Evolutionary conservation across 345 rosid species (phyloP).

Genomic region (Gossypium australe): DNA sequence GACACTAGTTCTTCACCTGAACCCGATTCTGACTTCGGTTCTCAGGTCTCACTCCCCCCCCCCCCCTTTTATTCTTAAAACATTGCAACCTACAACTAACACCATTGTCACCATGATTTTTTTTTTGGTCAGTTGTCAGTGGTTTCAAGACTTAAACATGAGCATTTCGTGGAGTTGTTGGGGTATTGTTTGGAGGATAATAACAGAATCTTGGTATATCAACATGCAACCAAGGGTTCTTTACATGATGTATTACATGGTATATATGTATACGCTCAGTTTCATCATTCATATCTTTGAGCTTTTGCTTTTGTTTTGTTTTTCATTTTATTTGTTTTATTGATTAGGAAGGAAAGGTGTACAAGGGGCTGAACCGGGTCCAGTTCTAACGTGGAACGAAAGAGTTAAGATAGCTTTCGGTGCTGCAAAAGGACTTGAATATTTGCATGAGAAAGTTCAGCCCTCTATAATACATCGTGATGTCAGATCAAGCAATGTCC

Average conservation of each 20-base stretch:
- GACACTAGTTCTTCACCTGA: slow-evolving; percentile 73
- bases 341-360: slow-evolving; percentile 84
- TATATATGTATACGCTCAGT: slow-evolving; percentile 8
- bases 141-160: slow-evolving; percentile 84
- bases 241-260: slow-evolving; percentile 94
- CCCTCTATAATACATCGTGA: slow-evolving; percentile 92
- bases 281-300: not conserved
- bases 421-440: slow-evolving; percentile 95
- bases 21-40: slow-evolving; percentile 73
- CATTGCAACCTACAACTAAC: not conserved
- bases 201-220: slow-evolving; percentile 66
- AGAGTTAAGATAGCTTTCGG: slow-evolving; percentile 87
- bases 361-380: slow-evolving; percentile 95
- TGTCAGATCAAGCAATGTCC: slow-evolving; percentile 92
- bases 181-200: slow-evolving; percentile 83
- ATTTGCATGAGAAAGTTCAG: slow-evolving; percentile 87
- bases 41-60: slow-evolving; percentile 47
- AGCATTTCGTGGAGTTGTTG: slow-evolving; percentile 73
- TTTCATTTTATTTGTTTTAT: not conserved
- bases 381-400: slow-evolving; percentile 78
- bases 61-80: no score
- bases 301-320: not conserved
- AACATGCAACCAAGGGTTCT: slow-evolving; percentile 79
- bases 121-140: slow-evolving; percentile 52
- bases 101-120: not conserved